phyloP scores from a whole-genome alignment of 2,329 filamentous ascomycete genomes.

The Diaporthe amygdali region DNA sequence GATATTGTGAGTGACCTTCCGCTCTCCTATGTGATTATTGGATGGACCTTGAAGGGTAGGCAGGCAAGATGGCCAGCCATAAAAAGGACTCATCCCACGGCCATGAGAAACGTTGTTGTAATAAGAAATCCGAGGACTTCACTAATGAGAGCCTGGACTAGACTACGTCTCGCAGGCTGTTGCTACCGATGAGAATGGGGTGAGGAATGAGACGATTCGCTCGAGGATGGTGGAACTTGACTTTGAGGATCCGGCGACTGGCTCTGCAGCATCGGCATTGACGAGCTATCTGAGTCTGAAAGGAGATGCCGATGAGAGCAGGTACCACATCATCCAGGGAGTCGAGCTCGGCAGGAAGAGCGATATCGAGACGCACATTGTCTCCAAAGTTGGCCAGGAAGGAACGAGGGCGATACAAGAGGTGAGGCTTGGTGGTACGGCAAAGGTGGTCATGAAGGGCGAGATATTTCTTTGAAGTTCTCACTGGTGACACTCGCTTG shows the following conservation, averaged over 20 bases:
- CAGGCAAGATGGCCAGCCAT: background rate
- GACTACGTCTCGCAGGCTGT: conserved; percentile 55
- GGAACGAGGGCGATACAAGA: conserved; percentile 29
- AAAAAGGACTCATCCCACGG: background rate
- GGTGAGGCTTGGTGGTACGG: conserved; percentile 35
- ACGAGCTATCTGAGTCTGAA: conserved; percentile 57
- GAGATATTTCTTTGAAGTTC: conserved; percentile 27
- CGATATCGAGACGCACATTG: conserved; percentile 54
- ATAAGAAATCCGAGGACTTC: no score
- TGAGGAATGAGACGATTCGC: conserved; percentile 39
- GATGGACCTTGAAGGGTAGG: background rate
- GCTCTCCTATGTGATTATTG: background rate
- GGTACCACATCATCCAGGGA: conserved; percentile 65
- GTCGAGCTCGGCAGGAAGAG: conserved; percentile 70
- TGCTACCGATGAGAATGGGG: conserved; percentile 29
- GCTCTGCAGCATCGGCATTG: conserved; percentile 65
- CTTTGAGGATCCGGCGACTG: conserved; percentile 66
- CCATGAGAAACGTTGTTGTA: background rate
- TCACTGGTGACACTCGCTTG: background rate
- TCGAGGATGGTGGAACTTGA: conserved; percentile 63
- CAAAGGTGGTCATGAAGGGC: conserved; percentile 37
- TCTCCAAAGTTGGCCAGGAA: conserved; percentile 4
- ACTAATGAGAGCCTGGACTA: conserved; percentile 34
- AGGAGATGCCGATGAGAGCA: conserved; percentile 38
- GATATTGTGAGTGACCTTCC: conserved; percentile 42